A percentile compares a stretch with the other conserved stretches of the same genome.
Conservation (phyloP, 148 eudicot species). For the Silene latifolia region DNA sequence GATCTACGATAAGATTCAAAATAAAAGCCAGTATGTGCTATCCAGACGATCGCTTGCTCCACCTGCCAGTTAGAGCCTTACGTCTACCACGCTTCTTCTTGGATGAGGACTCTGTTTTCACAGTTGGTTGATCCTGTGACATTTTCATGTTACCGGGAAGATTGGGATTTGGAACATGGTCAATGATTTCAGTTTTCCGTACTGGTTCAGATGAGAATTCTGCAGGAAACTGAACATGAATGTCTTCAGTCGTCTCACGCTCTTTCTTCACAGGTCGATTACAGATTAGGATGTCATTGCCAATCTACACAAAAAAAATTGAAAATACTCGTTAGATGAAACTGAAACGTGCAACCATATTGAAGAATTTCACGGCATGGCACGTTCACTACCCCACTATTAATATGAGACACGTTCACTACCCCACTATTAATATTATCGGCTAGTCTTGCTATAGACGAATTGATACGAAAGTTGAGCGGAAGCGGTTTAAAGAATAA, state of each 20-base stretch:
- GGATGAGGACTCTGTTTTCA: slow-evolving; percentile 39
- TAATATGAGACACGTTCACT: too few species aligned
- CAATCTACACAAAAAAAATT: slow-evolving; percentile 35
- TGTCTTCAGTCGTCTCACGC: slow-evolving; percentile 5
- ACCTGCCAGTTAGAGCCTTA: slow-evolving; percentile 42
- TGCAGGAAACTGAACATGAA: not conserved
- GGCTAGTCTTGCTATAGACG: too few species aligned
- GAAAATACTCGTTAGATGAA: not conserved
- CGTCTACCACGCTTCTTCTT: slow-evolving; percentile 57
- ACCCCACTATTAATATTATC: too few species aligned
- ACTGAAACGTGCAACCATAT: too few species aligned
- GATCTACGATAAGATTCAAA: not conserved
- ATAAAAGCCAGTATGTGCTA: slow-evolving; percentile 9
- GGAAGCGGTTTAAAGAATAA: too few species aligned
- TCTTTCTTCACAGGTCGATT: slow-evolving; percentile 44
- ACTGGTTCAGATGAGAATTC: not conserved
- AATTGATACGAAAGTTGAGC: too few species aligned
- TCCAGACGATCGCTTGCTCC: slow-evolving; percentile 41
- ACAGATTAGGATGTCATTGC: slow-evolving; percentile 33
- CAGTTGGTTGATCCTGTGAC: slow-evolving; percentile 32
- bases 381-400: too few species aligned
- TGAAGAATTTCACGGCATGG: too few species aligned
- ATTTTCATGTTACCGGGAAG: slow-evolving; percentile 16
- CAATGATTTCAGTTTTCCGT: slow-evolving; percentile 22
- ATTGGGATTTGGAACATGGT: slow-evolving; percentile 22